A percentile compares a stretch with the other conserved stretches of the same genome.
Conservation (phyloP, 1,284 basidiomycete species). For the Somion occarium region DNA sequence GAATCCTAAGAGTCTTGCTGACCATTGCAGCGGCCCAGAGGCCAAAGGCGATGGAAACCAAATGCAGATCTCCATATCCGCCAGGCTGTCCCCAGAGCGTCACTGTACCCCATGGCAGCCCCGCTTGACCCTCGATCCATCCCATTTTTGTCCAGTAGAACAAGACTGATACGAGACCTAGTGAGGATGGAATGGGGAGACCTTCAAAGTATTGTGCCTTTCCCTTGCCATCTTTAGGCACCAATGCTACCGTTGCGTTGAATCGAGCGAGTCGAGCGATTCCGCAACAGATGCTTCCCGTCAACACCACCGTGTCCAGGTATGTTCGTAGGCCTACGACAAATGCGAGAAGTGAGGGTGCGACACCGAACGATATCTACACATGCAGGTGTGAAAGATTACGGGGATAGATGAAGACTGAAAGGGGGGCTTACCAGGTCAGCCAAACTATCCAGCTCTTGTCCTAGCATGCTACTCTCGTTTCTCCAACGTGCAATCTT, state of each 20-base stretch:
- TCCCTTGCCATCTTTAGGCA: conserved; percentile 85
- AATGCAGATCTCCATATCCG: conserved; percentile 78
- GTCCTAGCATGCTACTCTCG: conserved; percentile 93
- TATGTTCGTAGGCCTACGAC: conserved; percentile 86
- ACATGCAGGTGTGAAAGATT: conserved; percentile 1
- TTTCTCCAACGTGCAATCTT: conserved; percentile 98
- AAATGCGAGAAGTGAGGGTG: conserved; percentile 91
- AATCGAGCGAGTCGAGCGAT: conserved; percentile 95
- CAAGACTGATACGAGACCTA: conserved; percentile 78
- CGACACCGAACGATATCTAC: conserved; percentile 95
- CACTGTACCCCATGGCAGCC: conserved; percentile 71
- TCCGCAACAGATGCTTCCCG: conserved; percentile 93
- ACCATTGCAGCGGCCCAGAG: conserved; percentile 93
- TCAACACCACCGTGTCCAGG: conserved; percentile 84
- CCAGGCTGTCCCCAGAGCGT: conserved; percentile 69
- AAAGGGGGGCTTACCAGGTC: conserved; percentile 67
- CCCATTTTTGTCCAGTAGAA: conserved; percentile 82
- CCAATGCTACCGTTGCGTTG: conserved; percentile 95
- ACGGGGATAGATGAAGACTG: conserved; percentile 6
- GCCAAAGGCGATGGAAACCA: conserved; percentile 68
- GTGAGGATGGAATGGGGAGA: conserved; percentile 91
- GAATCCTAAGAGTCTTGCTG: conserved; percentile 86
- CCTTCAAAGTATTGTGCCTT: conserved; percentile 97
- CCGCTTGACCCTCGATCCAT: conserved; percentile 73
- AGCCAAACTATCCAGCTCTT: conserved; percentile 95